These are phyloP conservation scores for Pseudocercospora fuligena DNA, from an alignment of 2,329 filamentous ascomycete genomes.

Conservation along the genomic window DNA sequence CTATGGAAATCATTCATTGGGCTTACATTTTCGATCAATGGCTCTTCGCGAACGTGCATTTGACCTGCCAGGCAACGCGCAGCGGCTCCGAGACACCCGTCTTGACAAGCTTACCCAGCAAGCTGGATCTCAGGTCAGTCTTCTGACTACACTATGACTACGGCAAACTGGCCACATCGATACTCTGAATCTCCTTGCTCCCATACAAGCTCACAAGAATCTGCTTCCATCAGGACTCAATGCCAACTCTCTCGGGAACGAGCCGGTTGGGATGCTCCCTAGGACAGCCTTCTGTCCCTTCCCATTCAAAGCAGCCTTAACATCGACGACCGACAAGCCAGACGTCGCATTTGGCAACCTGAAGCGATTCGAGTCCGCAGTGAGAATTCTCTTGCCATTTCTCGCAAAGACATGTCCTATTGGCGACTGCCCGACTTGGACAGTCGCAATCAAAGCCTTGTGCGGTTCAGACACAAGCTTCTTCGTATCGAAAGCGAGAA, in stretches of 20 bases:
- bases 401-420: neutral
- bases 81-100: no score
- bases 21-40: no score
- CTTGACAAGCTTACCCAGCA: no score
- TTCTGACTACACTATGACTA: neutral
- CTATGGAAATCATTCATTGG: no score
- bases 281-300: neutral
- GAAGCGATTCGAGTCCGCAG: neutral
- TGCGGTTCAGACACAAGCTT: neutral
- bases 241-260: neutral
- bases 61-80: no score
- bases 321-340: conserved; percentile 2
- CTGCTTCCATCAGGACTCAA: neutral
- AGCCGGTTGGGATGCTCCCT: neutral
- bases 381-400: neutral
- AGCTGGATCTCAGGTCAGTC: no score
- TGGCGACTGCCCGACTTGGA: neutral
- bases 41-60: no score
- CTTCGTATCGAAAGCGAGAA: neutral
- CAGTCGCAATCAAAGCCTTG: neutral
- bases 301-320: neutral
- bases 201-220: neutral
- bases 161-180: neutral
- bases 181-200: neutral
- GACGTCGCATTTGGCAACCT: neutral